phyloP scores from a whole-genome alignment of 2,329 filamentous ascomycete species.

The Microdochium paspali region DNA sequence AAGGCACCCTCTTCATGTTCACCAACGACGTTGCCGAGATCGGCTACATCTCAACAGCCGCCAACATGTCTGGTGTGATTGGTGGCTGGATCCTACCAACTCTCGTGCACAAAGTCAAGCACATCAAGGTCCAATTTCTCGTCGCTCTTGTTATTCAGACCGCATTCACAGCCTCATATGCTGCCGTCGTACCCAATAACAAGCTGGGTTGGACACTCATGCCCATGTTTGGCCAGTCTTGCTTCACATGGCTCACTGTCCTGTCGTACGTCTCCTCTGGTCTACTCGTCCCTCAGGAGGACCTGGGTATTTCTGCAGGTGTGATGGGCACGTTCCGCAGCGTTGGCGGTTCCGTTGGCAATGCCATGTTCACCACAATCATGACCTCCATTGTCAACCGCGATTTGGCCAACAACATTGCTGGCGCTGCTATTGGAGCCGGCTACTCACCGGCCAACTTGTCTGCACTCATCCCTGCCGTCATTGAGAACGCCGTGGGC shows the following conservation, averaged over 20 bases:
- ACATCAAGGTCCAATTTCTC: constrained; percentile 18
- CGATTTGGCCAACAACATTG: constrained; percentile 15
- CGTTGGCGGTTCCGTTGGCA: constrained; percentile 21
- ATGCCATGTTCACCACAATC: constrained; percentile 23
- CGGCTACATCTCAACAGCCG: constrained; percentile 15
- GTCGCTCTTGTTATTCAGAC: constrained; percentile 18
- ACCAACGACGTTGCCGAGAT: constrained; percentile 18
- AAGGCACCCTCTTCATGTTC: constrained; percentile 20
- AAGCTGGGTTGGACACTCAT: constrained; percentile 17
- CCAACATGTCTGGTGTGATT: constrained; percentile 11
- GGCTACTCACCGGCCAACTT: constrained; percentile 14
- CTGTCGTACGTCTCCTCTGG: constrained; percentile 18
- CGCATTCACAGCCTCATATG: constrained; percentile 16
- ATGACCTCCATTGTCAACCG: constrained; percentile 16
- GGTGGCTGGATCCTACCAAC: constrained; percentile 19
- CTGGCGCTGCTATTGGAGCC: constrained; percentile 13
- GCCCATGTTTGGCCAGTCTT: constrained; percentile 19
- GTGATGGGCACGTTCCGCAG: constrained; percentile 20
- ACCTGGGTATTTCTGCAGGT: constrained; percentile 19
- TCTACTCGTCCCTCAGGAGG: constrained; percentile 18
- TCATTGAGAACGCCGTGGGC: constrained; percentile 19
- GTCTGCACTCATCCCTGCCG: constrained; percentile 14
- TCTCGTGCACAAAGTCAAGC: constrained; percentile 19
- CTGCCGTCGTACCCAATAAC: constrained; percentile 15
- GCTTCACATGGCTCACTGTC: constrained; percentile 21